phyloP scores from a whole-genome alignment of 306 rosid species.

The Leucaena leucocephala region DNA sequence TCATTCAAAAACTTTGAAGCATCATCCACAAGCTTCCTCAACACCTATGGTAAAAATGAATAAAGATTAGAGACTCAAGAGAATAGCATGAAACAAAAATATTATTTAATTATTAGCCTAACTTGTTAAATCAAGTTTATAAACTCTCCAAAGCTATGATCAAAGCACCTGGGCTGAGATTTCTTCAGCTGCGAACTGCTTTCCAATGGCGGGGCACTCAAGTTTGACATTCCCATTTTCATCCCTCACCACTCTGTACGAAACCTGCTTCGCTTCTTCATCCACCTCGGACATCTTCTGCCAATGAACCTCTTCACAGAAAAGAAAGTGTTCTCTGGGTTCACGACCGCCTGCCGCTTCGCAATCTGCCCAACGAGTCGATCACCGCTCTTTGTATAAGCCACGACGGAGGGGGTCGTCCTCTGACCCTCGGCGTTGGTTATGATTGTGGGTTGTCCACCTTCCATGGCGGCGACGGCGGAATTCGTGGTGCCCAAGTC shows the following conservation, averaged over 20 bases:
- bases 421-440: slow-evolving; percentile 91
- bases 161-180: slow-evolving; percentile 83
- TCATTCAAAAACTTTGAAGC: slow-evolving; percentile 96
- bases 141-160: neutral
- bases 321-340: slow-evolving; percentile 87
- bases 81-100: neutral
- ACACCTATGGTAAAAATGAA: slow-evolving; percentile 36
- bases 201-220: slow-evolving; percentile 83
- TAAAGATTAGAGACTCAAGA: neutral
- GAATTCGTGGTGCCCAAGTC: slow-evolving; percentile 87
- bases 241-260: slow-evolving; percentile 74
- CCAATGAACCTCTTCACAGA: slow-evolving; percentile 93
- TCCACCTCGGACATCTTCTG: slow-evolving; percentile 89
- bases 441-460: slow-evolving; percentile 81
- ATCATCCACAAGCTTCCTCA: slow-evolving; percentile 97
- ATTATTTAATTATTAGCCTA: neutral
- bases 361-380: slow-evolving; percentile 91
- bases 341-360: slow-evolving; percentile 87
- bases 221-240: slow-evolving; percentile 88
- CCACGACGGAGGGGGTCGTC: slow-evolving; percentile 94
- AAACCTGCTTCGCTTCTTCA: slow-evolving; percentile 88
- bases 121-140: neutral
- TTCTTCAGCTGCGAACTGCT: slow-evolving; percentile 84
- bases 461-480: slow-evolving; percentile 89
- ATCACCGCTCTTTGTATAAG: slow-evolving; percentile 81